phyloP scores from a whole-genome alignment of 768 basidiomycete genomes.

The Cystoderma amianthinum region DNA sequence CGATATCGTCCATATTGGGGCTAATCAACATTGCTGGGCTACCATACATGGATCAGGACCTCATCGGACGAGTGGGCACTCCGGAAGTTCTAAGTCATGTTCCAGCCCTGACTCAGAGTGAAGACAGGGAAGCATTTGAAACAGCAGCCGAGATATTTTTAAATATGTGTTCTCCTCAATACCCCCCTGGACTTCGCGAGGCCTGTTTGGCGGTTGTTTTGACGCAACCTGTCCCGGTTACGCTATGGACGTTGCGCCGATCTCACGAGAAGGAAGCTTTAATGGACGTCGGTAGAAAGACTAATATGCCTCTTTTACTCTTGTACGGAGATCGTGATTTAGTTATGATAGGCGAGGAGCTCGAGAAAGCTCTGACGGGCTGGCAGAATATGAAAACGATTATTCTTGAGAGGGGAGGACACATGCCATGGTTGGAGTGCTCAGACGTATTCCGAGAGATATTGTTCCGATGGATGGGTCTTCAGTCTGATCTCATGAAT shows the following conservation, averaged over 20 bases:
- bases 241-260: conserved; percentile 12
- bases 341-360: conserved; percentile 12
- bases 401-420: conserved; percentile 18
- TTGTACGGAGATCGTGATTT: conserved; percentile 19
- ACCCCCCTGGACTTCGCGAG: conserved; percentile 10
- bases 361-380: conserved; percentile 12
- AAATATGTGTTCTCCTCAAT: conserved; percentile 7
- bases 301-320: conserved; percentile 16
- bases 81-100: conserved; percentile 11
- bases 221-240: conserved; percentile 16
- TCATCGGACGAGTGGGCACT: conserved; percentile 11
- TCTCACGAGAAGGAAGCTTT: conserved; percentile 16
- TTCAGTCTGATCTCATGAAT: not conserved
- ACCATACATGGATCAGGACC: conserved; percentile 15
- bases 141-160: conserved; percentile 13
- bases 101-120: conserved; percentile 10
- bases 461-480: conserved; percentile 14
- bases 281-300: conserved; percentile 14
- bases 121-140: conserved; percentile 16
- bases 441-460: conserved; percentile 13
- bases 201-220: conserved; percentile 16
- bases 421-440: conserved; percentile 19
- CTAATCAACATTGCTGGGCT: conserved; percentile 17
- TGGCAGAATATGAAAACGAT: conserved; percentile 17
- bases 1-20: conserved; percentile 16